Evolutionary conservation across 257 asterid species (phyloP), one percentile per base, ranked within the genome.

Genomic region (Jacaranda mimosifolia): DNA sequence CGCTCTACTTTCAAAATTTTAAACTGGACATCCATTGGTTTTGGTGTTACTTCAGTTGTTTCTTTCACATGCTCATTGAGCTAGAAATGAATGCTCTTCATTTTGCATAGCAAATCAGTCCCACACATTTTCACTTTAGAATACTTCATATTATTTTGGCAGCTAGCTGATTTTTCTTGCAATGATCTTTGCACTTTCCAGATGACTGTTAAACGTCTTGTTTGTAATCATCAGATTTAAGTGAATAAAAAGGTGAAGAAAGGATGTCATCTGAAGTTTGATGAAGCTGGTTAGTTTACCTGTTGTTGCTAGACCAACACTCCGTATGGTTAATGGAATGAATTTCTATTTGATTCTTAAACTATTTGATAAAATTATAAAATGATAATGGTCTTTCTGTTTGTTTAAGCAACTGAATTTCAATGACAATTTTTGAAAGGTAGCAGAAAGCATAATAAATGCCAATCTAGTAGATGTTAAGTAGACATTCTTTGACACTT

Each of bases 371-470:
- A 18, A 72, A 59, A 51, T 32, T 51, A 12, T 39, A 43, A 68
- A 64, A 36, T 51, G 60, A 26, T 7, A 62, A 49, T 21, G 51
- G n/a, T 59, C 56, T 55, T 73, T 55, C 39, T 39, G 40, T 77
- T 51, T 49, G 65, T 71, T 38, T 63, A 68, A 62, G 78, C 68
- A 63, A 65, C 67, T 70, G 77, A 78, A 49, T 78, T 21, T 51
- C 38, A 53, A 19, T 51, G 36, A 18, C 39, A 52, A 68, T 35
- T 56, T 0, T 64, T 70, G 58, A 71, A 56, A 68, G 69, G 35
- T 60, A 69, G 55, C 63, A 17, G 26, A 55, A 49, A 63, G 68
- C 71, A 36, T 38, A 49, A 53, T 7, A 32, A 46, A 26, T 49
- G 36, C 58, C 78, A 70, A 63, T 72, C 40, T 9, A 45, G 60